These are phyloP conservation scores for Penicillium rolfsii DNA, from an alignment of 2,329 filamentous ascomycete species.

Conservation along the genomic window DNA sequence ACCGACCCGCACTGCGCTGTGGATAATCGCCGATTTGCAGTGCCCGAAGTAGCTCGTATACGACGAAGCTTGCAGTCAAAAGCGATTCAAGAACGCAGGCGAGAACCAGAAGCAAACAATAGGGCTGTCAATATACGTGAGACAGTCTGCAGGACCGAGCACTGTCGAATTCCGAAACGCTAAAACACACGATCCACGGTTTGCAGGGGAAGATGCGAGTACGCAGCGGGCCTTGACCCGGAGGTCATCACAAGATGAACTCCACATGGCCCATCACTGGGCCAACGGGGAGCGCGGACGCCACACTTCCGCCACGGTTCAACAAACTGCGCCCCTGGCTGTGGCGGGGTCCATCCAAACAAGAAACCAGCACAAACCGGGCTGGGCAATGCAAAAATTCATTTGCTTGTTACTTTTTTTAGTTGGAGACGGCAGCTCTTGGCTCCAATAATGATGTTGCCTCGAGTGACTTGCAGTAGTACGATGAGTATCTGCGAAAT, in stretches of 20 bases:
- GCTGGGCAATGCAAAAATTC: neutral
- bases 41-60: neutral
- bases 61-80: neutral
- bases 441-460: neutral
- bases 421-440: neutral
- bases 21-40: conserved; percentile 2
- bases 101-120: neutral
- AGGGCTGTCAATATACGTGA: neutral
- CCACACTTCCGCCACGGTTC: conserved; percentile 5
- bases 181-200: conserved; percentile 17
- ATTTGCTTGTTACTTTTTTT: conserved; percentile 4
- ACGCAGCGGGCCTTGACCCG: neutral
- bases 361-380: neutral
- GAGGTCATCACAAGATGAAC: neutral
- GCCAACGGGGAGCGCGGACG: conserved; percentile 24
- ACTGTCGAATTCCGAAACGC: neutral
- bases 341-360: neutral
- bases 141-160: neutral
- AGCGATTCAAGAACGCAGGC: neutral
- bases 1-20: conserved; percentile 24
- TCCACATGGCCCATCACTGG: conserved; percentile 19
- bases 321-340: conserved; percentile 2
- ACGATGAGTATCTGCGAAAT: neutral
- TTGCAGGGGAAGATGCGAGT: neutral
- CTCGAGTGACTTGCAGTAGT: neutral